Evolutionary conservation across 2,329 filamentous ascomycete genomes (phyloP).

Genomic region (Stachybotrys elegans): DNA sequence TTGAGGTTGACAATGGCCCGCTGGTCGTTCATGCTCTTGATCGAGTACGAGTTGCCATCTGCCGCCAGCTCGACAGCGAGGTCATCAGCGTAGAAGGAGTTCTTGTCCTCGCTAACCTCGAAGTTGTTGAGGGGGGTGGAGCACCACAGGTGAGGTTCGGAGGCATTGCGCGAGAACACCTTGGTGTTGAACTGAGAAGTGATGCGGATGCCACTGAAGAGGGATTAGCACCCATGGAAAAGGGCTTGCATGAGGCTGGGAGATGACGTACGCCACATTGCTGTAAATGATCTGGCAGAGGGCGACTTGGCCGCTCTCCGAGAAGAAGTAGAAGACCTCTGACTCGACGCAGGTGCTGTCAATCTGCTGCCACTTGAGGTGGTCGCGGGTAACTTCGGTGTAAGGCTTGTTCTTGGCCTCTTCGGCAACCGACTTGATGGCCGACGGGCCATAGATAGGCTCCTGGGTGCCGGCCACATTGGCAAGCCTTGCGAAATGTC

Average conservation of each 20-base stretch:
- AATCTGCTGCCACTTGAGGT: slow-evolving; percentile 77
- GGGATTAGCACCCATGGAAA: slow-evolving; percentile 11
- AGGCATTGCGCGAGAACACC: slow-evolving; percentile 72
- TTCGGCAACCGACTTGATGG: slow-evolving; percentile 78
- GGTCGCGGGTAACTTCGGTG: slow-evolving; percentile 70
- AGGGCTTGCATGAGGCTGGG: not conserved
- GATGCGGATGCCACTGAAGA: slow-evolving; percentile 72
- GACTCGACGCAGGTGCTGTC: slow-evolving; percentile 90
- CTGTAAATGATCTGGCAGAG: slow-evolving; percentile 95
- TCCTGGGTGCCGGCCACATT: slow-evolving; percentile 93
- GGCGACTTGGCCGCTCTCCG: slow-evolving; percentile 70
- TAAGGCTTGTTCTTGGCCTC: slow-evolving; percentile 75
- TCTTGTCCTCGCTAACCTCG: slow-evolving; percentile 79
- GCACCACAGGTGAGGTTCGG: slow-evolving; percentile 76
- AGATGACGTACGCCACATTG: slow-evolving; percentile 74
- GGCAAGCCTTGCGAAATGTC: slow-evolving; percentile 45
- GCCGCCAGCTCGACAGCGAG: slow-evolving; percentile 81
- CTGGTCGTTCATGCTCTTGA: slow-evolving; percentile 86
- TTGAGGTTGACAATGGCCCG: slow-evolving; percentile 81
- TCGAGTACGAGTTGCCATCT: slow-evolving; percentile 74
- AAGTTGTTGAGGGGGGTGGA: slow-evolving; percentile 73
- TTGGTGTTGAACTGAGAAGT: slow-evolving; percentile 95
- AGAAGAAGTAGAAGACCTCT: slow-evolving; percentile 86
- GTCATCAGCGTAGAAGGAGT: slow-evolving; percentile 80
- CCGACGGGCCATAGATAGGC: slow-evolving; percentile 87